phyloP scores from a whole-genome alignment of 257 asterid species.

The Coffea eugenioides region DNA sequence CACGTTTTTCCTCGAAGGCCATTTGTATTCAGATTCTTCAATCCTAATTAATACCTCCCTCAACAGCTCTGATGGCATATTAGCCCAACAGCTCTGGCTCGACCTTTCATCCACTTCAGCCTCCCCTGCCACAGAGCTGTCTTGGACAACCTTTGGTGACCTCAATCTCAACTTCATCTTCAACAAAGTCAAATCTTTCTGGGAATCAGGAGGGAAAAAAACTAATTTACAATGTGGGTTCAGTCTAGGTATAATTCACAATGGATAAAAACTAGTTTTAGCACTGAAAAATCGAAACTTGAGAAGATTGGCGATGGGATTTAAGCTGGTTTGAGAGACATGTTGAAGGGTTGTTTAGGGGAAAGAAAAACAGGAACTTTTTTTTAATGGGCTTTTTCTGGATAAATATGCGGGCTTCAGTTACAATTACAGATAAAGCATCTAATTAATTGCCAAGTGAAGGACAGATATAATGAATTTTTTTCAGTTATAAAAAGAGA shows the following conservation, averaged over 20 bases:
- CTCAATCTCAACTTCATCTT: conserved; percentile 71
- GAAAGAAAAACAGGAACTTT: neutral
- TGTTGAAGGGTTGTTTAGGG: neutral
- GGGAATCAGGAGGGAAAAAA: neutral
- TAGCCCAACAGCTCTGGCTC: conserved; percentile 55
- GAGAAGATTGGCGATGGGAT: neutral
- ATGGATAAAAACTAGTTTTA: neutral
- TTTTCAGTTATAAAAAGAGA: neutral
- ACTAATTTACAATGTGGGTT: conserved; percentile 6
- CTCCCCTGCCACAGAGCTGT: conserved; percentile 61
- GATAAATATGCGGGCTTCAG: neutral
- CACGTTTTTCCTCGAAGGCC: conserved; percentile 80
- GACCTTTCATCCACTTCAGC: conserved; percentile 16
- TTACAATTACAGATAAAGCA: neutral
- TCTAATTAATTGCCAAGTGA: neutral
- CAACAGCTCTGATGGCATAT: conserved; percentile 68
- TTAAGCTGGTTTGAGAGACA: neutral
- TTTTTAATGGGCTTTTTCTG: neutral
- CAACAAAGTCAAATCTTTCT: conserved; percentile 18
- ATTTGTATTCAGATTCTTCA: conserved; percentile 61
- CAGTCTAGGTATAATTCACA: neutral
- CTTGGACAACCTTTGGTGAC: conserved; percentile 72
- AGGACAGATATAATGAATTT: neutral
- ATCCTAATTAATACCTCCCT: conserved; percentile 69
- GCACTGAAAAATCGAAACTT: neutral